Evolutionary conservation across 352 stramenopile species (phyloP).

Genomic region (Paralagenidium karlingii): DNA sequence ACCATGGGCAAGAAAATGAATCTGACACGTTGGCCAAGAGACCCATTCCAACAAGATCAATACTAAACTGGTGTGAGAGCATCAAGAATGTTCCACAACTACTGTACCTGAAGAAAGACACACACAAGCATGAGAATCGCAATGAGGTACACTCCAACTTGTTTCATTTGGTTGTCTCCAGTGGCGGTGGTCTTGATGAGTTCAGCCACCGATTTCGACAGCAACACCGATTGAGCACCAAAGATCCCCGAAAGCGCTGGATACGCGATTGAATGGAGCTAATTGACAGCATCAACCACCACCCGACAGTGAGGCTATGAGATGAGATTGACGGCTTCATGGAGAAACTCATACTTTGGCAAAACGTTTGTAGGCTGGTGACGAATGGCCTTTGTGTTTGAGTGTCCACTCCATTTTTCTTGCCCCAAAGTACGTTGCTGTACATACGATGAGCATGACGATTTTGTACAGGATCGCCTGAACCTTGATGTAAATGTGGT

Average conservation of each 20-base stretch:
- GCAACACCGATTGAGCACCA: constrained; percentile 68
- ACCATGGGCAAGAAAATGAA: constrained; percentile 77
- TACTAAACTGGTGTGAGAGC: neutral
- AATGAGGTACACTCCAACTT: constrained; percentile 66
- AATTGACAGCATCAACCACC: neutral
- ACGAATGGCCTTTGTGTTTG: constrained; percentile 21
- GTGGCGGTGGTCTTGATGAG: constrained; percentile 71
- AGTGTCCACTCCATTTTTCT: constrained; percentile 33
- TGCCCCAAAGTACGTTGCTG: constrained; percentile 17
- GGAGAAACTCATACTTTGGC: constrained; percentile 7
- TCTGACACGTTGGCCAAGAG: constrained; percentile 18
- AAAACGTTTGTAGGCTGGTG: constrained; percentile 37
- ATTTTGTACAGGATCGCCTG: constrained; percentile 56
- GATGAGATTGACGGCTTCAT: neutral
- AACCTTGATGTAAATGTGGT: constrained; percentile 43
- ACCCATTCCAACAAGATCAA: neutral
- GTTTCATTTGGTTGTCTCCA: constrained; percentile 59
- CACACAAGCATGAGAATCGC: constrained; percentile 63
- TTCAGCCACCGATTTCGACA: constrained; percentile 71
- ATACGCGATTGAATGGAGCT: constrained; percentile 56
- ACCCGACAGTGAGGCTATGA: no score
- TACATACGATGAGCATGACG: constrained; percentile 24
- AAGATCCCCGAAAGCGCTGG: constrained; percentile 63
- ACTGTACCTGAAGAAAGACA: constrained; percentile 56
- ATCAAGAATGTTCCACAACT: neutral